Evolutionary conservation across 768 basidiomycete genomes (phyloP).

Genomic region (Lyophyllum shimeji): DNA sequence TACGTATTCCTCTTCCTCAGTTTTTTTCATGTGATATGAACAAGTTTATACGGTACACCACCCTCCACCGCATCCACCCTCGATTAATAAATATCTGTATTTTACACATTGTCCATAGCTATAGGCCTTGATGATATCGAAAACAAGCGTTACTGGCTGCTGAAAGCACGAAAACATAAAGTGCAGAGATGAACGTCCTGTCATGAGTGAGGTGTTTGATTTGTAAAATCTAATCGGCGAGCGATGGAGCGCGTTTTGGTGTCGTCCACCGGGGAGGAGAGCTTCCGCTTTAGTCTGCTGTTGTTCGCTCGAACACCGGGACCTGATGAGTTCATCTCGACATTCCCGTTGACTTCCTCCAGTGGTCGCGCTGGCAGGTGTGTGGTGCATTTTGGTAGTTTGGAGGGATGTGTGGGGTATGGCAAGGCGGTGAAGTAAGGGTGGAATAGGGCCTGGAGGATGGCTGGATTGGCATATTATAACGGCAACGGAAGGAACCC

Average conservation of each 20-base stretch:
- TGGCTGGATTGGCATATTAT: background rate
- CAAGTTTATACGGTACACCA: no score
- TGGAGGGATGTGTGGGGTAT: conserved; percentile 84
- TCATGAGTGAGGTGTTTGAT: conserved; percentile 38
- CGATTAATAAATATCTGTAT: conserved; percentile 13
- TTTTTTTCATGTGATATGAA: no score
- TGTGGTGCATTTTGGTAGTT: conserved; percentile 74
- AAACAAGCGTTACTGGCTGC: background rate
- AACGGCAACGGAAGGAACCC: conserved; percentile 21
- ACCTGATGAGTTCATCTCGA: conserved; percentile 48
- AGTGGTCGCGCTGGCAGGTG: conserved; percentile 52
- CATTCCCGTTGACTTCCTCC: conserved; percentile 79
- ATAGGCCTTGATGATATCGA: conserved; percentile 4
- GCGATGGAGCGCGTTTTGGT: conserved; percentile 57
- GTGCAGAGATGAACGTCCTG: background rate
- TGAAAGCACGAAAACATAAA: background rate
- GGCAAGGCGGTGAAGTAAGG: conserved; percentile 87
- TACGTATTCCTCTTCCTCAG: background rate
- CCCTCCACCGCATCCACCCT: background rate
- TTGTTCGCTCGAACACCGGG: conserved; percentile 53
- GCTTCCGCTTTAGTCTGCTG: conserved; percentile 71
- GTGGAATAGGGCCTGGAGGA: conserved; percentile 73
- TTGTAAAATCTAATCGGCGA: conserved; percentile 71
- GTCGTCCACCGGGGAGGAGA: conserved; percentile 56
- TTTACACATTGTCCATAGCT: conserved; percentile 1